A percentile compares a stretch with the other conserved stretches of the same genome.
These are phyloP conservation scores for Phytophthora constricta DNA, from an alignment of 352 stramenopile genomes.

Conservation along the genomic window DNA sequence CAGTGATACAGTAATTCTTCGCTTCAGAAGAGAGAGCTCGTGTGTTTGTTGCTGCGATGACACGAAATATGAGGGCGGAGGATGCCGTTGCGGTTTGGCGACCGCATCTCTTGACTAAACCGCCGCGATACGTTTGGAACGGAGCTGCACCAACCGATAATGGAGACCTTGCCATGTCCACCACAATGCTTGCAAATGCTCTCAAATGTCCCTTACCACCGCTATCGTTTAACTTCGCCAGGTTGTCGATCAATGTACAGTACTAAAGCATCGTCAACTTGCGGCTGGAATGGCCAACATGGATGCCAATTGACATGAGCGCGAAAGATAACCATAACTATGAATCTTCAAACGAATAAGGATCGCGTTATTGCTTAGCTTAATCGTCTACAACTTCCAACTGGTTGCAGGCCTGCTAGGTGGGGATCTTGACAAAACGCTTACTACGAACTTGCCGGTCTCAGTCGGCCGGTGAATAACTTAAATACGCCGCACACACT, in stretches of 20 bases:
- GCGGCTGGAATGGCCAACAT: background rate
- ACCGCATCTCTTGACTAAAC: slow-evolving; percentile 16
- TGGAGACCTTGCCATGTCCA: slow-evolving; percentile 8
- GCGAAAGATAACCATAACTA: too few species aligned
- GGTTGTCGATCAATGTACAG: background rate
- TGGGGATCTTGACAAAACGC: slow-evolving; percentile 42
- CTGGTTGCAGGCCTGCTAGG: slow-evolving; percentile 35
- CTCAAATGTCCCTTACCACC: background rate
- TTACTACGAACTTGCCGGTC: slow-evolving; percentile 48
- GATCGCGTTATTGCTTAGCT: slow-evolving; percentile 29
- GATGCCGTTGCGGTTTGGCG: slow-evolving; percentile 25
- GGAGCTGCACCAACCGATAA: slow-evolving; percentile 6
- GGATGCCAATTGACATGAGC: too few species aligned
- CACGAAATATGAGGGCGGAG: slow-evolving; percentile 31
- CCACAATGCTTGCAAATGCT: background rate
- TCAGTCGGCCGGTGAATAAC: slow-evolving; percentile 43
- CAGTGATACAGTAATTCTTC: too few species aligned
- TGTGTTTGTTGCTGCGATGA: slow-evolving; percentile 12
- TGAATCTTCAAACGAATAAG: slow-evolving; percentile 28
- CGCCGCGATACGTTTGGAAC: slow-evolving; percentile 20
- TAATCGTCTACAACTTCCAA: slow-evolving; percentile 47
- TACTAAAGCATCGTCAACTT: background rate
- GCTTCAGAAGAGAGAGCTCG: too few species aligned
- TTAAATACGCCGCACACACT: slow-evolving; percentile 54
- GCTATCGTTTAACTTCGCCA: slow-evolving; percentile 11